Base-by-base conservation (phyloP, 306 rosid genomes). In the Sophora flavescens region DNA sequence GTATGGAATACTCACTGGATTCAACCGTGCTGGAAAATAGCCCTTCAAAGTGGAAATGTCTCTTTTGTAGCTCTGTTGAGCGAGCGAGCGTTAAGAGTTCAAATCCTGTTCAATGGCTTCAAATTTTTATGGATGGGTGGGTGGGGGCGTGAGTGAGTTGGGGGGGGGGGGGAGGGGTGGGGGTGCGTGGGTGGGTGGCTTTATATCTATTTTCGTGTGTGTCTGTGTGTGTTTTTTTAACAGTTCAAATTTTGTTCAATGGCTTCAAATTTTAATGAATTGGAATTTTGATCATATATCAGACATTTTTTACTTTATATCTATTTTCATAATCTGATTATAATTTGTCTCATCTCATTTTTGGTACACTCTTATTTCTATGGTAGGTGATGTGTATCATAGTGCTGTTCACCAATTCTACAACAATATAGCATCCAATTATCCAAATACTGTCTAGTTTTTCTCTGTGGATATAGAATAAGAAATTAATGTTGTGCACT, bases 41-140 rank as follows among this genome's bases (percentile, higher is more conserved):
- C 65, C 88, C 86, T 74, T 80, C 83, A 60, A 95, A 95, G 79
- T 81, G 98, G 99, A 89, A 83, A 59, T 47, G 12, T 66, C 63
- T 65, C 74, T 50, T 22, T 11, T 54, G 4, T 78, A 64, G 14
- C 64, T 54, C 38, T 56, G 32, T 64, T 61, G n/a, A n/a, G n/a
- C n/a, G n/a, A n/a, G n/a, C n/a, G n/a, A n/a, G n/a, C n/a, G n/a
- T n/a, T n/a, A n/a, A n/a, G n/a, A n/a, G n/a, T n/a, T n/a, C n/a
- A n/a, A n/a, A n/a, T n/a, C n/a, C n/a, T n/a, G n/a, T n/a, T n/a
- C n/a, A n/a, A n/a, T n/a, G n/a, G n/a, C n/a, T n/a, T n/a, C n/a
- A n/a, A n/a, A n/a, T n/a, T n/a, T n/a, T n/a, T n/a, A n/a, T n/a
- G n/a, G n/a, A n/a, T n/a, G n/a, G n/a, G n/a, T n/a, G n/a, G n/a